A percentile compares a stretch with the other conserved stretches of the same genome.
Conservation (phyloP, 2,329 filamentous ascomycete genomes). For the Botryotinia narcissicola region DNA sequence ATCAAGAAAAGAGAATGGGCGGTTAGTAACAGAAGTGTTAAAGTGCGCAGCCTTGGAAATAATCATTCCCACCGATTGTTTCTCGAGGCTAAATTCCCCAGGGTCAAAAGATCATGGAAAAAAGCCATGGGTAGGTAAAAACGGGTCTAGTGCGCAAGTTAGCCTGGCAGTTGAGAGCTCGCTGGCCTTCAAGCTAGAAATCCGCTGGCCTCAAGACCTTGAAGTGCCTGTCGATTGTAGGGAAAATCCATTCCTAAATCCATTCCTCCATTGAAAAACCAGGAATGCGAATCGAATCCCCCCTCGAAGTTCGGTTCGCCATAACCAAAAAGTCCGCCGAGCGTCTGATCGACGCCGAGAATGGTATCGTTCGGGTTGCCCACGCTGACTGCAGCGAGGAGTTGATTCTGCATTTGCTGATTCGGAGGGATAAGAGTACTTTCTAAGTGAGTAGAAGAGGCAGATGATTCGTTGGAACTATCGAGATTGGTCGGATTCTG, state of each 20-base stretch:
- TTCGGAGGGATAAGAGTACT: slow-evolving; percentile 52
- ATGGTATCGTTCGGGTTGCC: slow-evolving; percentile 33
- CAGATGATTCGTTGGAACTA: slow-evolving; percentile 70
- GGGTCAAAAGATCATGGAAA: neutral
- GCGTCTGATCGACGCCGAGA: slow-evolving; percentile 28
- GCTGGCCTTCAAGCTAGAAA: slow-evolving; percentile 26
- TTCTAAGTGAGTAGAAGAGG: slow-evolving; percentile 63
- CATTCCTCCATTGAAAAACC: slow-evolving; percentile 80
- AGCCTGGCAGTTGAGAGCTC: neutral
- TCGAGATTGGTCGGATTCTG: slow-evolving; percentile 87
- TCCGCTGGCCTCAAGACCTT: slow-evolving; percentile 44
- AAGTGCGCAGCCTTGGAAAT: neutral
- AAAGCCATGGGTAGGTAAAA: neutral
- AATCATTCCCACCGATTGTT: neutral
- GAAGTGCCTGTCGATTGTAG: slow-evolving; percentile 60
- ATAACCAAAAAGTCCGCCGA: slow-evolving; percentile 47
- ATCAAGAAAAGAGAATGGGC: neutral
- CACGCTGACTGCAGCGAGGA: slow-evolving; percentile 28
- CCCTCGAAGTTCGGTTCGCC: slow-evolving; percentile 72
- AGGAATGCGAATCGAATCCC: slow-evolving; percentile 52
- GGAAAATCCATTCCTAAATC: slow-evolving; percentile 70
- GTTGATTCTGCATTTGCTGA: slow-evolving; percentile 33
- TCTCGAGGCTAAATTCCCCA: neutral
- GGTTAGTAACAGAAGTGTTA: neutral
- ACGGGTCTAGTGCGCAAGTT: neutral